A percentile compares a stretch with the other conserved stretches of the same genome.
Evolutionary conservation across 257 asterid species (phyloP).

Genomic region (Handroanthus guayacan): DNA sequence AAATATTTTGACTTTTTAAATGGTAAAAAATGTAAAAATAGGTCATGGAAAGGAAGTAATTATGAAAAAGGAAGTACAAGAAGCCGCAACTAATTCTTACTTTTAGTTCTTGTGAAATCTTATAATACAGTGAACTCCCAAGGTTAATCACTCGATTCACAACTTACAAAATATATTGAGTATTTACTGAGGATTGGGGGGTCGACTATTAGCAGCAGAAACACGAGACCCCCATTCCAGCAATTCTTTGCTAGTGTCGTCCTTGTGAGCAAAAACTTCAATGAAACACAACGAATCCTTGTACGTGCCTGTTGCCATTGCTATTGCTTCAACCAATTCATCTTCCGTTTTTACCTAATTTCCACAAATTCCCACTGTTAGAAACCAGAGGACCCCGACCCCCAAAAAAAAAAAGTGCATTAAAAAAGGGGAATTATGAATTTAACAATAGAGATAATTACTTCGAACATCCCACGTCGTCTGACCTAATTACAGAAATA

Average conservation of each 20-base stretch:
- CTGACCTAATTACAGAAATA: too few species aligned
- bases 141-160: background rate
- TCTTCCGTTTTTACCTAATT: constrained; percentile 59
- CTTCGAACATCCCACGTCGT: too few species aligned
- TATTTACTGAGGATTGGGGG: constrained; percentile 54
- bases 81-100: background rate
- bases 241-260: constrained; percentile 57
- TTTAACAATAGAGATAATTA: too few species aligned
- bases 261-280: constrained; percentile 55
- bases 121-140: background rate
- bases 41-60: too few species aligned
- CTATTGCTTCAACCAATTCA: constrained; percentile 52
- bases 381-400: too few species aligned
- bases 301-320: constrained; percentile 41
- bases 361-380: background rate
- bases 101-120: background rate
- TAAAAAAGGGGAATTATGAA: too few species aligned
- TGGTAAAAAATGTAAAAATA: too few species aligned
- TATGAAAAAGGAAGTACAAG: background rate
- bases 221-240: constrained; percentile 68
- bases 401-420: too few species aligned
- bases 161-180: background rate
- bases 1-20: too few species aligned
- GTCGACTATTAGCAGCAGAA: constrained; percentile 54
- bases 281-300: constrained; percentile 57